phyloP scores from a whole-genome alignment of 148 eudicot genomes.

The Vaccinium vitisidaea region DNA sequence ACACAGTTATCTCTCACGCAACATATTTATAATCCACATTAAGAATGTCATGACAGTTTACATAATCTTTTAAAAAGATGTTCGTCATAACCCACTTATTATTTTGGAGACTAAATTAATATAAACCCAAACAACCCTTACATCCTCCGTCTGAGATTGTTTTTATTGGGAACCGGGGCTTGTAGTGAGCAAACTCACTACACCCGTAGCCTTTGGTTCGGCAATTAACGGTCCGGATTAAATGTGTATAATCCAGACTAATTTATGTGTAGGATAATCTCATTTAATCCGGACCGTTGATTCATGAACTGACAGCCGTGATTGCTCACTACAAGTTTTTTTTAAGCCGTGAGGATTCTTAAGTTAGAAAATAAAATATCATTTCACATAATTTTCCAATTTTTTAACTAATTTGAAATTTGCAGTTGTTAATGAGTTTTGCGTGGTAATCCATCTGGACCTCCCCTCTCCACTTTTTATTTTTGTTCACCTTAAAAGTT shows the following conservation, averaged over 20 bases:
- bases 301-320: too few relatives aligned
- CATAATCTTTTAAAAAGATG: background rate
- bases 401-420: background rate
- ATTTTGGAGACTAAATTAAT: background rate
- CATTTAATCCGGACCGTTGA: too few relatives aligned
- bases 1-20: background rate
- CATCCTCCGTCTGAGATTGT: background rate
- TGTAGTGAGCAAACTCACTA: too few relatives aligned
- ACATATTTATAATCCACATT: background rate
- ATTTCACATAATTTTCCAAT: background rate
- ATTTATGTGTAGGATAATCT: too few relatives aligned
- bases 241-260: too few relatives aligned
- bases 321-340: too few relatives aligned
- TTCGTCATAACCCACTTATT: background rate
- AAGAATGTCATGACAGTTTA: background rate
- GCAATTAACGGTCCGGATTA: background rate
- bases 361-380: too few relatives aligned
- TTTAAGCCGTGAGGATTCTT: too few relatives aligned
- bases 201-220: background rate
- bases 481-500: too few relatives aligned
- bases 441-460: background rate
- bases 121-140: background rate
- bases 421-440: background rate
- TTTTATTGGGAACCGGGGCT: too few relatives aligned
- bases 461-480: background rate